Evolutionary conservation across 495 filamentous ascomycete species (phyloP), one percentile per base, ranked within the genome.

Genomic region (Margaritispora aquatica): DNA sequence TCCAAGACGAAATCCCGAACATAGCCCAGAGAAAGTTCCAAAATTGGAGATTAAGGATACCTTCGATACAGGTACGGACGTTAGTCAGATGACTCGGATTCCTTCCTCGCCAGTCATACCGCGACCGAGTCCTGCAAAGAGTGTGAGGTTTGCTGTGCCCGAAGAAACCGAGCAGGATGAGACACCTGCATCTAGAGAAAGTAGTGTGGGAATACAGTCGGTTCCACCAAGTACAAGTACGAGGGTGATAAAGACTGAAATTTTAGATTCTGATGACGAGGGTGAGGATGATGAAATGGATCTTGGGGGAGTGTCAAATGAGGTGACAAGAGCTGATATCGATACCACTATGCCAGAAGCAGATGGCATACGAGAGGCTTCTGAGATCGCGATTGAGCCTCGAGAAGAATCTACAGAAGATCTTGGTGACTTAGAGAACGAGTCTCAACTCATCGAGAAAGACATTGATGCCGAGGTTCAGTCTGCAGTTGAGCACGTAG

Each of bases 231-330:
- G 21, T 11, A 26, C 47, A 24, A 4, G 47, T 2, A 3, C 47
- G 3, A n/a, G n/a, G n/a, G n/a, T n/a, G n/a, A 26, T 50, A 5
- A 23, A 24, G 47, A 44, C 38, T 11, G 65, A 68, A 29, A 57
- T 64, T 34, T 41, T 55, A 19, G 61, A 63, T 55, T 68, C 67
- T 17, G 65, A 68, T 44, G 70, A 49, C 20, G 64, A 65, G 24
- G 61, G 52, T 54, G 65, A 63, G 2, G 65, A 66, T 22, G 65
- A 69, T 41, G 65, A 66, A 19, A 15, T 53, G 26, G 64, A n/a
- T n/a, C n/a, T 24, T n/a, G 67, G 65, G 49, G 62, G 66, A n/a
- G n/a, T n/a, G n/a, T n/a, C n/a, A n/a, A n/a, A n/a, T n/a, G n/a
- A n/a, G n/a, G n/a, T n/a, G n/a, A n/a, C n/a, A n/a, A n/a, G n/a